Evolutionary conservation across 2,329 filamentous ascomycete genomes (phyloP), one percentile per base, ranked within the genome.

Genomic region (Zopfia rhizophila): DNA sequence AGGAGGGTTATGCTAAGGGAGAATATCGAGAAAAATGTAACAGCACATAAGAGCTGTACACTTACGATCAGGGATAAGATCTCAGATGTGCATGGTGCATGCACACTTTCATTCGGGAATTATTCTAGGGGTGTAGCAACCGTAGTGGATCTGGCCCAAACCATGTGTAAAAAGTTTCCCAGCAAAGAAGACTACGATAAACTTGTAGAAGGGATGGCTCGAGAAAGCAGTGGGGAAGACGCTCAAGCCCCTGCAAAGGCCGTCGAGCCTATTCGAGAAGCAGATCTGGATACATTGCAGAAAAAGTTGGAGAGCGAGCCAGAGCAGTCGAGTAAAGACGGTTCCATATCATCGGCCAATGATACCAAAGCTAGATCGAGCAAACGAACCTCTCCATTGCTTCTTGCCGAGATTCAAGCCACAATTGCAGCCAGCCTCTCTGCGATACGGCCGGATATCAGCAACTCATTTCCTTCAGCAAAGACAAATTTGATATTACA

Each of bases 401-500:
- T 69, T 3, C 47, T 60, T 4, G 64, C 66, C n/a, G 79, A 82
- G 58, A 73, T 85, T 28, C 66, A 73, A 10, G 75, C 80, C 12
- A 76, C 76, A 12, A 70, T 82, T 32, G 76, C 75, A 48, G 78
- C 80, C 25, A 80, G 79, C 14, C 66, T 85, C 7, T 56, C 60
- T 6, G 45, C 63, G 6, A 45, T 66, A 21, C 54, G 60, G 30
- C 59, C 67, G 4, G 48, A 73, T 57, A 48, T 64, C 75, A 43
- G 74, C 72, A 38, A 75, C 65, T 58, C 71, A n/a, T 78, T 79
- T 33, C 72, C 78, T 3, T 72, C 75, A 17, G 66, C 71, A 21
- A 83, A 82, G 53, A 79, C 82, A 3, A 81, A 87, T 53, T 69
- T 85, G 13, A 75, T 82, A 4, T 70, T 88, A 10, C 80, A 84